These are phyloP conservation scores for Staphylotrichum tortipilum DNA, from an alignment of 495 filamentous ascomycete species.

Conservation along the genomic window DNA sequence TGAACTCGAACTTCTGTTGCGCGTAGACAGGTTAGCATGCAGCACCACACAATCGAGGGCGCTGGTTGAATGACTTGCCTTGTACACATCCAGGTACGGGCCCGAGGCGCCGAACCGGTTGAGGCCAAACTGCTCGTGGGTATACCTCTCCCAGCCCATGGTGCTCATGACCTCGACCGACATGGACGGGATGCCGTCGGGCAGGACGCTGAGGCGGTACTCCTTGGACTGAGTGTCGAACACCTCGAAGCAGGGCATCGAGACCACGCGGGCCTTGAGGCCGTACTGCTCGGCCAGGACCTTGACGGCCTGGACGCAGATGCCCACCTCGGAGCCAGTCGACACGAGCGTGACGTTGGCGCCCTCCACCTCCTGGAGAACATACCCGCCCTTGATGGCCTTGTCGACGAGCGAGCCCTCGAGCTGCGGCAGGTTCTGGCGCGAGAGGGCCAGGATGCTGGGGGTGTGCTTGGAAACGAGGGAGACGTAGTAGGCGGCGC, in stretches of 20 bases:
- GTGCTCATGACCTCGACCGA: conserved; percentile 93
- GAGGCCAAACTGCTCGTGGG: conserved; percentile 97
- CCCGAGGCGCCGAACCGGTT: conserved; percentile 97
- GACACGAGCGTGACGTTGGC: conserved; percentile 86
- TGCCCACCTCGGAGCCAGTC: conserved; percentile 91
- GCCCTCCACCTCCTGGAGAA: conserved; percentile 70
- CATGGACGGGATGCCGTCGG: conserved; percentile 87
- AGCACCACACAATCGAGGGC: neutral
- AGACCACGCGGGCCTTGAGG: conserved; percentile 85
- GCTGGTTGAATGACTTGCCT: conserved; percentile 58
- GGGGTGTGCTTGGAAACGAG: conserved; percentile 87
- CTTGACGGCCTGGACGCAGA: conserved; percentile 86
- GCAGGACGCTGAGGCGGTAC: conserved; percentile 83
- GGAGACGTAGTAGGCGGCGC: conserved; percentile 93
- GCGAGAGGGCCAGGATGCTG: conserved; percentile 85
- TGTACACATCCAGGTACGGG: conserved; percentile 96
- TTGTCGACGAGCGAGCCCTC: conserved; percentile 82
- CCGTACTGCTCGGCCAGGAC: conserved; percentile 83
- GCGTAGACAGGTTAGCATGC: conserved; percentile 12
- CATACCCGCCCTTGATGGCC: conserved; percentile 91
- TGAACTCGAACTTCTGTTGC: conserved; percentile 94
- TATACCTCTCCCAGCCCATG: conserved; percentile 92
- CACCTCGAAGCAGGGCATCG: conserved; percentile 93
- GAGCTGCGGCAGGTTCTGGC: conserved; percentile 97
- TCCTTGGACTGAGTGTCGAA: conserved; percentile 92